phyloP scores from a whole-genome alignment of 2,329 filamentous ascomycete genomes.

The Mollisiaceae sp. region DNA sequence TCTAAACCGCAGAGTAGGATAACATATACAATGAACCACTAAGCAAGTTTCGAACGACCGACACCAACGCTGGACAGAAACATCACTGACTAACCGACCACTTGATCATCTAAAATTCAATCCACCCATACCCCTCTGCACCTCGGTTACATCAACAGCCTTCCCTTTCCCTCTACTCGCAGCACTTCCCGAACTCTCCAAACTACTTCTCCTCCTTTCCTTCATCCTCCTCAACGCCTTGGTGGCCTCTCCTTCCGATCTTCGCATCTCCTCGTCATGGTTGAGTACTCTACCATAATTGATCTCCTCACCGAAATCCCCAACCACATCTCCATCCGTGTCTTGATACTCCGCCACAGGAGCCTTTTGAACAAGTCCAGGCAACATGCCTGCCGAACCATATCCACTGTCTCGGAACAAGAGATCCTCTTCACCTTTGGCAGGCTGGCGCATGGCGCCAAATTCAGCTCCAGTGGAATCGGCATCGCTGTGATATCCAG shows the following conservation, averaged over 20 bases:
- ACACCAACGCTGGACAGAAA: conserved; percentile 2
- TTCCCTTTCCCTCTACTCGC: not conserved
- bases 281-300: conserved; percentile 14
- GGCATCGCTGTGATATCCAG: conserved; percentile 15
- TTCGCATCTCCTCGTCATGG: conserved; percentile 1
- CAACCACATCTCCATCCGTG: not conserved
- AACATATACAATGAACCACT: not conserved
- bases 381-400: conserved; percentile 31
- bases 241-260: conserved; percentile 16
- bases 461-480: not conserved
- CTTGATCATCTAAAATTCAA: not conserved
- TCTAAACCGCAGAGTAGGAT: not conserved
- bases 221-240: conserved; percentile 14
- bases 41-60: not conserved
- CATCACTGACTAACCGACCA: not conserved
- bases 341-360: conserved; percentile 25
- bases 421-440: conserved; percentile 22
- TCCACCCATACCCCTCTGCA: not conserved
- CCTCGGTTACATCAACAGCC: not conserved
- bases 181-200: not conserved
- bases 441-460: not conserved
- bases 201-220: conserved; percentile 8
- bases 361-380: conserved; percentile 25
- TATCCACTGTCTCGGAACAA: conserved; percentile 33
- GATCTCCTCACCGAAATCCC: conserved; percentile 9